Percentiles rank a stretch among this genome's conserved stretches.
Conservation (phyloP, 2,329 filamentous ascomycete species). For the Colletotrichum cordylinicola region DNA sequence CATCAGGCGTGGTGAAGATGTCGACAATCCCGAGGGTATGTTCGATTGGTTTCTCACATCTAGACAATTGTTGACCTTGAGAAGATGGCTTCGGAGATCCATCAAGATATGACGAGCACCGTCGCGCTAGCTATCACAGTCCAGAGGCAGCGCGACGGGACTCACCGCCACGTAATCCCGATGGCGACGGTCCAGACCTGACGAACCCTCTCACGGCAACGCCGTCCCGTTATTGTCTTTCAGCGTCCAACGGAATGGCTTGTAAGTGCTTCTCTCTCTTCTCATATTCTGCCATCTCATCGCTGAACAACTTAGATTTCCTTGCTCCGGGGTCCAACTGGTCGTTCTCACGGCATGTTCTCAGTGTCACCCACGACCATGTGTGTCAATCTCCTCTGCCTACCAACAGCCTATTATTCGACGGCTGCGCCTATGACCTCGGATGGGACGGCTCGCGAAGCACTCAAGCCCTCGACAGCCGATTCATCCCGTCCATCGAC, state of each 20-base stretch:
- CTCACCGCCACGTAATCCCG: not conserved
- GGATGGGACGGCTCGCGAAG: conserved; percentile 14
- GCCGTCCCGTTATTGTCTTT: not conserved
- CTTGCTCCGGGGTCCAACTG: conserved; percentile 62
- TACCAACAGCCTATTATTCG: conserved; percentile 51
- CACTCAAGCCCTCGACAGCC: not conserved
- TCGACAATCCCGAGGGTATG: not conserved
- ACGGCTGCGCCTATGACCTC: conserved; percentile 54
- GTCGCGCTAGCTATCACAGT: not conserved
- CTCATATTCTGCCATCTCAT: not conserved
- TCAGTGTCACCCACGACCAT: conserved; percentile 54
- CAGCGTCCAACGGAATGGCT: not conserved
- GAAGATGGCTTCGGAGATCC: not conserved
- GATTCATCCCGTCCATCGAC: conserved; percentile 43
- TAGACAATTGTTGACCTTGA: not conserved
- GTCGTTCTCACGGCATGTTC: conserved; percentile 56
- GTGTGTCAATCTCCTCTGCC: conserved; percentile 49
- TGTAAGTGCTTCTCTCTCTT: not conserved
- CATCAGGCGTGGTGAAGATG: not conserved
- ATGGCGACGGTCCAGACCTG: not conserved
- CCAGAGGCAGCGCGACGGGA: not conserved
- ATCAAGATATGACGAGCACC: not conserved
- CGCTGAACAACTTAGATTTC: conserved; percentile 42
- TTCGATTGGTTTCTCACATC: accelerated
- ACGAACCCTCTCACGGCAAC: conserved; percentile 10